Conservation (phyloP, 257 asterid species). For the Lavandula angustifolia region DNA sequence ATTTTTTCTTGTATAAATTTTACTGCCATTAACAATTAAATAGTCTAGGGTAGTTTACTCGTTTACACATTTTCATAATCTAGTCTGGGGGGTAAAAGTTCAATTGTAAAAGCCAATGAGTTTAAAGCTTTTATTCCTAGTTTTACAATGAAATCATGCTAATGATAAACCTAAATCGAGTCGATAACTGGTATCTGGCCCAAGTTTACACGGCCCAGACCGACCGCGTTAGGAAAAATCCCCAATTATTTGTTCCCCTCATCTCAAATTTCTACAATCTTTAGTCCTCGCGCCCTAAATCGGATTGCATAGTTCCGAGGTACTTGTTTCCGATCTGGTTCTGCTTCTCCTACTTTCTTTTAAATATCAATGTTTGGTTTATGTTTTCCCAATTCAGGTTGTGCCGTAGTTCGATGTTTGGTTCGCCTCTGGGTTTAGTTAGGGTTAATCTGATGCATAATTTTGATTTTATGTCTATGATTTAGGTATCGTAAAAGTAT, state of each 20-base stretch:
- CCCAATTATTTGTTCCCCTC: neutral
- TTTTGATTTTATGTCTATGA: conserved; percentile 1
- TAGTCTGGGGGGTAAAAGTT: too few species aligned
- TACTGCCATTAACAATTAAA: too few species aligned
- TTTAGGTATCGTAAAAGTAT: neutral
- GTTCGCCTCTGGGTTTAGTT: neutral
- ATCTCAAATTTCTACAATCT: neutral
- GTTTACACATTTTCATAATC: too few species aligned
- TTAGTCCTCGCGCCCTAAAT: conserved; percentile 20
- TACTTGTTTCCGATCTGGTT: neutral
- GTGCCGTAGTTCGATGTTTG: neutral
- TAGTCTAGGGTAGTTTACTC: too few species aligned
- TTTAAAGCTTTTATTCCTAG: too few species aligned
- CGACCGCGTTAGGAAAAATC: neutral
- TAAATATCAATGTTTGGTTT: neutral
- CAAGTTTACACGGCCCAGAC: neutral
- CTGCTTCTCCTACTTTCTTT: neutral
- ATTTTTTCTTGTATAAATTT: too few species aligned
- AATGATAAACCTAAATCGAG: too few species aligned
- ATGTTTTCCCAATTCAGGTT: neutral
- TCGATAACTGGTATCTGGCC: neutral
- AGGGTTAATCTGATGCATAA: conserved; percentile 10
- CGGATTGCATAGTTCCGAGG: neutral
- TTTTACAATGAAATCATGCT: too few species aligned
- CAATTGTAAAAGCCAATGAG: too few species aligned